Evolutionary conservation across 805 yeast genomes (phyloP).

Genomic region (Sungouiozyma intestinalis): DNA sequence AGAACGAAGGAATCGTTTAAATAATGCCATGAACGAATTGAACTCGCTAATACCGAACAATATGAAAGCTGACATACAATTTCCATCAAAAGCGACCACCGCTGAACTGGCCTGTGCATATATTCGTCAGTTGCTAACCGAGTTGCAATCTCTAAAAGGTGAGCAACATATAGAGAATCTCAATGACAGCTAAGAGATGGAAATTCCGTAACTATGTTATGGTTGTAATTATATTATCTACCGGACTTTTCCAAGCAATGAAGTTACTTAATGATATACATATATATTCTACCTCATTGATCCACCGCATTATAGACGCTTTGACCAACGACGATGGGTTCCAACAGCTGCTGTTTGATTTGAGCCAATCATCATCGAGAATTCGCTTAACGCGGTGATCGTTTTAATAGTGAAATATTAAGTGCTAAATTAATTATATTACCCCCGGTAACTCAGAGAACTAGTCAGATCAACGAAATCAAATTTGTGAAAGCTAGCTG

Average conservation of each 20-base stretch:
- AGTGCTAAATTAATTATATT: neutral
- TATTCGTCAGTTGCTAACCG: constrained; percentile 33
- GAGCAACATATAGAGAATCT: too few species aligned
- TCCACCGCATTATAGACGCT: neutral
- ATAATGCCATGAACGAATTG: constrained; percentile 71
- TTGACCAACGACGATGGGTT: too few species aligned
- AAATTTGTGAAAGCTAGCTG: too few species aligned
- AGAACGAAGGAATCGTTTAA: constrained; percentile 89
- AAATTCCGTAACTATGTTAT: neutral
- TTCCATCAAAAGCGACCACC: constrained; percentile 89
- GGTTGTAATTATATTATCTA: neutral
- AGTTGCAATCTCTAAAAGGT: neutral
- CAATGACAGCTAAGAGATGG: constrained; percentile 2
- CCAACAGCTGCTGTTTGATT: too few species aligned
- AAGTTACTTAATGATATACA: neutral
- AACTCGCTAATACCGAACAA: constrained; percentile 55
- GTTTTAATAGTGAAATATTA: neutral
- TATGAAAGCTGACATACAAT: constrained; percentile 44
- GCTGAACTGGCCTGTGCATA: constrained; percentile 79
- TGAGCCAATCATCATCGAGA: neutral
- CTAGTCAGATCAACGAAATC: too few species aligned
- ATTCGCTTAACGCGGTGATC: neutral
- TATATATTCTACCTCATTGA: neutral
- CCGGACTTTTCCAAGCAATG: neutral
- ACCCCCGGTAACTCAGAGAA: neutral